Evolutionary conservation across 1,139 yeast species (phyloP), one percentile per base, ranked within the genome.

Genomic region (Yamadazyma atmosphaerica): DNA sequence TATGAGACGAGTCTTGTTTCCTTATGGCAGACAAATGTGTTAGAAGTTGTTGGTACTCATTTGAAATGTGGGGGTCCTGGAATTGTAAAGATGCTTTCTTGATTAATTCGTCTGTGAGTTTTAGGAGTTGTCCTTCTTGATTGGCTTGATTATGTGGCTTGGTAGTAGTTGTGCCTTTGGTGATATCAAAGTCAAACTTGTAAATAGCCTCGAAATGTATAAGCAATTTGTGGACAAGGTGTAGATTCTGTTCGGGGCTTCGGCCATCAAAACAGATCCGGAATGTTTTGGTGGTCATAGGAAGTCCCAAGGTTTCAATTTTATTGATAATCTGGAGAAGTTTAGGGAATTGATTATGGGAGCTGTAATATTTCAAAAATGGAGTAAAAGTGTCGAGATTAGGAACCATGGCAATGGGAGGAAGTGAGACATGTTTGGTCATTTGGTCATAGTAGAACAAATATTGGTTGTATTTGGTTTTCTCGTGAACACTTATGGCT

Each of bases 251-350:
- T 2, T 37, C 16, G 2, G 11, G 24, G 4, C 13, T 34, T 13
- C 55, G 35, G 40, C 45, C 37, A 3, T 32, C 33, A 13, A 53
- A 53, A 4, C 57, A 29, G 2, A 39, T 35, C 10, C 44, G 42
- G 35, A 56, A 63, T 10, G 54, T 47, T 30, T 58, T 48, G 3
- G 68, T 61, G 4, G 67, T 55, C n/a, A 58, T 40, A 1, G 68
- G 68, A 6, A 63, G 37, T 1, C 47, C 46, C 21, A 45, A 51
- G 9, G 41, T 34, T 12, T 45, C 33, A 11, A 58, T 47, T n/a
- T 48, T 45, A 2, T 41, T 38, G 22, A 50, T 38, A 13, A 42
- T 35, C 6, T 36, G 13, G 1, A 27, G 2, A 6, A 41, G 17
- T 6, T 28, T 28, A 8, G 24, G 24, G n/a, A 32, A 37, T 6